Percentiles rank a stretch among this genome's conserved stretches.
phyloP scores from a whole-genome alignment of 2,329 filamentous ascomycete genomes.

The Apiospora phragmitis region DNA sequence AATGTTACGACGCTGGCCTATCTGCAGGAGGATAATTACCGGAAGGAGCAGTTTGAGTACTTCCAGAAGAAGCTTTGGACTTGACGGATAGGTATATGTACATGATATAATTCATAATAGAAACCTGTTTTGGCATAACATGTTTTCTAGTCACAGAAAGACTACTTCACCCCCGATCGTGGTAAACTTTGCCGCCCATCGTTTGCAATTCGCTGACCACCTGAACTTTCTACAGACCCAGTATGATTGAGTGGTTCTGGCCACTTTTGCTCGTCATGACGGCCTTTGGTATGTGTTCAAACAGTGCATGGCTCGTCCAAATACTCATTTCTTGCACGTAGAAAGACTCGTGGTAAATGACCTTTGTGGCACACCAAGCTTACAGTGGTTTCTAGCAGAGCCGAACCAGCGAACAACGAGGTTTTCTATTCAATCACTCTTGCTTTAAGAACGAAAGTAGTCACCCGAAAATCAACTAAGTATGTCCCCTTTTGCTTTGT shows the following conservation, averaged over 20 bases:
- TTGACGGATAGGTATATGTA: neutral
- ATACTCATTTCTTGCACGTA: no score
- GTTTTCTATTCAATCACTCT: neutral
- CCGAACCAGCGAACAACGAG: neutral
- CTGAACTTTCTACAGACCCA: no score
- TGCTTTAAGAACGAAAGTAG: neutral
- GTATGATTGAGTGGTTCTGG: no score
- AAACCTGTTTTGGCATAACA: no score
- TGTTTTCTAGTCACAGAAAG: no score
- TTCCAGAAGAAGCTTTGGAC: constrained; percentile 6
- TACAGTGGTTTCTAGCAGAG: neutral
- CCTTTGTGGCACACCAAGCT: neutral
- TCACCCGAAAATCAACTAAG: neutral
- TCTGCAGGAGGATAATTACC: constrained; percentile 18
- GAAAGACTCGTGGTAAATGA: neutral
- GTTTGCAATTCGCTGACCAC: no score
- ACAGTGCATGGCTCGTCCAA: no score
- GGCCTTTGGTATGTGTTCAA: no score
- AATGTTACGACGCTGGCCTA: constrained; percentile 18
- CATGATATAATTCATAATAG: neutral
- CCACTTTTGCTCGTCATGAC: no score
- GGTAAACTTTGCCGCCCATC: no score
- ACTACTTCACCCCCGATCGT: no score
- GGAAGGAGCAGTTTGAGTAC: constrained; percentile 17
- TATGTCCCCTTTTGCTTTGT: neutral